These are phyloP conservation scores for Isoetes engelmannii DNA, from an alignment of 83 land plant species.

Conservation along the genomic window DNA sequence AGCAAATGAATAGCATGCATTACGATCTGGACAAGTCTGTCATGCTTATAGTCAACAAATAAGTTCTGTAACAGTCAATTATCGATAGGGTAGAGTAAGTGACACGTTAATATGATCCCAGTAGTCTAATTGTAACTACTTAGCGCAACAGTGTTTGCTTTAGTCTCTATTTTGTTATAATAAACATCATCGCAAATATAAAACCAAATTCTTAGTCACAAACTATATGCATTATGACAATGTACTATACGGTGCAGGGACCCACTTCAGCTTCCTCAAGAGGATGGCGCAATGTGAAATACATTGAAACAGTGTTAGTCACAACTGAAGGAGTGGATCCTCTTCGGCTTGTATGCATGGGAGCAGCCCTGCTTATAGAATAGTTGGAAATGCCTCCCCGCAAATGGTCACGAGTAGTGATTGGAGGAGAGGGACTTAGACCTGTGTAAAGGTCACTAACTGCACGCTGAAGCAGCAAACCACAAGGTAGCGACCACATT, in stretches of 20 bases:
- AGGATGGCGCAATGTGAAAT: conserved; percentile 66
- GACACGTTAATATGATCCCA: background rate
- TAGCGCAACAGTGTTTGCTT: too few species aligned
- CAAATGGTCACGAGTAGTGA: conserved; percentile 26
- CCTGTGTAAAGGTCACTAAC: conserved; percentile 21
- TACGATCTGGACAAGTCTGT: too few species aligned
- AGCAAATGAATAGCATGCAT: too few species aligned
- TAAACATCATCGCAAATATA: background rate
- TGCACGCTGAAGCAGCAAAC: conserved; percentile 65
- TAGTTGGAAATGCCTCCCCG: conserved; percentile 7
- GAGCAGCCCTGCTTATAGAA: conserved; percentile 4
- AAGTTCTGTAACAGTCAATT: too few species aligned
- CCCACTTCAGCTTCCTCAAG: conserved; percentile 48
- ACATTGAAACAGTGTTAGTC: conserved; percentile 34
- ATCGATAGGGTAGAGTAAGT: background rate
- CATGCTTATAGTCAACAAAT: too few species aligned
- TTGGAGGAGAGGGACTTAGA: conserved; percentile 24
- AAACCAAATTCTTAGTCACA: background rate
- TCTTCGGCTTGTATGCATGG: background rate
- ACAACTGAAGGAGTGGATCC: conserved; percentile 8
- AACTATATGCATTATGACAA: background rate
- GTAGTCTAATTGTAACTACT: background rate
- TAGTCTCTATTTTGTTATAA: background rate
- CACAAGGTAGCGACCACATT: conserved; percentile 84
- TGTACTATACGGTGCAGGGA: background rate